A percentile compares a stretch with the other conserved stretches of the same genome.
phyloP scores from a whole-genome alignment of 176 grass and related monocot genomes.

The Aegilops longissima region DNA sequence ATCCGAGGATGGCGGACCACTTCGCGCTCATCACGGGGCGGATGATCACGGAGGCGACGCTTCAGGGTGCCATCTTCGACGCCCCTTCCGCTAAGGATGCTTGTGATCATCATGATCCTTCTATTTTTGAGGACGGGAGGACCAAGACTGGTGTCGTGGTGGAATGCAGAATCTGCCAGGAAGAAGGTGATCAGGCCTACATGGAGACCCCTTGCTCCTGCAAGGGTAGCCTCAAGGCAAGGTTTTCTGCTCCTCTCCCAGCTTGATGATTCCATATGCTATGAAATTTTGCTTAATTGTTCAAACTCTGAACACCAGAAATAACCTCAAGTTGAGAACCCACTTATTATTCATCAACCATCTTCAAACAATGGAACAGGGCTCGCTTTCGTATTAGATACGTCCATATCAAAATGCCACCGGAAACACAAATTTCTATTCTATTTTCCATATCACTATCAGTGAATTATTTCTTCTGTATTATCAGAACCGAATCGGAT shows the following conservation, averaged over 20 bases:
- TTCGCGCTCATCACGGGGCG: conserved; percentile 65
- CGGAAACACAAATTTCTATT: not conserved
- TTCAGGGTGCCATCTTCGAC: conserved; percentile 38
- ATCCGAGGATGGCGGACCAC: conserved; percentile 68
- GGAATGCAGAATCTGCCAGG: conserved; percentile 86
- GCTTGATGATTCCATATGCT: not conserved
- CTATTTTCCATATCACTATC: not conserved
- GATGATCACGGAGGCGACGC: conserved; percentile 72
- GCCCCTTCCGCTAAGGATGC: not conserved
- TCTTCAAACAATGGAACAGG: not conserved
- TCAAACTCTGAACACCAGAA: not conserved
- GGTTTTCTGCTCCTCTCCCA: not conserved
- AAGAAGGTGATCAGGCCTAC: conserved; percentile 60
- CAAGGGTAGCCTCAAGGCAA: conserved; percentile 84
- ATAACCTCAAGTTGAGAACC: not conserved
- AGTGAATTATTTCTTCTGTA: not conserved
- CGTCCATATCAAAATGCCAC: not conserved
- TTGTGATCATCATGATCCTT: conserved; percentile 1
- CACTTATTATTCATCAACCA: not conserved
- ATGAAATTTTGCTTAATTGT: not conserved
- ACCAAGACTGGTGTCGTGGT: conserved; percentile 36
- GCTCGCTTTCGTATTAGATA: not conserved
- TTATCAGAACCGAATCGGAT: not conserved
- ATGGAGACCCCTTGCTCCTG: conserved; percentile 86
- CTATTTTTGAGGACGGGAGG: conserved; percentile 20